Conservation (phyloP, 257 asterid genomes). For the Solanum pinnatisectum region DNA sequence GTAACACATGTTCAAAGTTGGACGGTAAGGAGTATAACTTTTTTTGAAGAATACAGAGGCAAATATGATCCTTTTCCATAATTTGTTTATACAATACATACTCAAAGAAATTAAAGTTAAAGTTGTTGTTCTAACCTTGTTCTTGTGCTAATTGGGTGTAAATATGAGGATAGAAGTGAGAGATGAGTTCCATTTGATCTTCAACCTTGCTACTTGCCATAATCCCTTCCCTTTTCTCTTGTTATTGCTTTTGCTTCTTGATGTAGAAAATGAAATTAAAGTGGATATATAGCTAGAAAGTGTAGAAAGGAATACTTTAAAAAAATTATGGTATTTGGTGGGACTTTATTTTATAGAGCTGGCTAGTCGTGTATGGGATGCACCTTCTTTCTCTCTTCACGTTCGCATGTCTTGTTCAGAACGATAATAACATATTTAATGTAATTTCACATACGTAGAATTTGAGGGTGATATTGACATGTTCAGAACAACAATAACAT, state of each 20-base stretch:
- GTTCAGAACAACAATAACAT: not conserved
- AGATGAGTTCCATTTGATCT: slow-evolving; percentile 41
- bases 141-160: slow-evolving; percentile 20
- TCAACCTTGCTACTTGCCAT: slow-evolving; percentile 10
- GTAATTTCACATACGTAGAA: no score
- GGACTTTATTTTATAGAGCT: not conserved
- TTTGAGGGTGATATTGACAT: not conserved
- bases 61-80: not conserved
- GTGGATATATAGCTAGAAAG: not conserved
- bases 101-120: not conserved
- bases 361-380: not conserved
- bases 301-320: not conserved
- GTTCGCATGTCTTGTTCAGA: not conserved
- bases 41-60: not conserved
- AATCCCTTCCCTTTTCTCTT: not conserved
- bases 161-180: slow-evolving; percentile 36
- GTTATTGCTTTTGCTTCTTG: not conserved
- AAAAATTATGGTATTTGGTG: not conserved
- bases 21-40: not conserved
- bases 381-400: not conserved
- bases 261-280: not conserved
- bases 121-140: slow-evolving; percentile 16
- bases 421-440: no score
- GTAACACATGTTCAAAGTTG: not conserved
- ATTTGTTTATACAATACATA: not conserved